A percentile compares a stretch with the other conserved stretches of the same genome.
Evolutionary conservation across 2,329 filamentous ascomycete species (phyloP).

Genomic region (Monosporascus sp.): DNA sequence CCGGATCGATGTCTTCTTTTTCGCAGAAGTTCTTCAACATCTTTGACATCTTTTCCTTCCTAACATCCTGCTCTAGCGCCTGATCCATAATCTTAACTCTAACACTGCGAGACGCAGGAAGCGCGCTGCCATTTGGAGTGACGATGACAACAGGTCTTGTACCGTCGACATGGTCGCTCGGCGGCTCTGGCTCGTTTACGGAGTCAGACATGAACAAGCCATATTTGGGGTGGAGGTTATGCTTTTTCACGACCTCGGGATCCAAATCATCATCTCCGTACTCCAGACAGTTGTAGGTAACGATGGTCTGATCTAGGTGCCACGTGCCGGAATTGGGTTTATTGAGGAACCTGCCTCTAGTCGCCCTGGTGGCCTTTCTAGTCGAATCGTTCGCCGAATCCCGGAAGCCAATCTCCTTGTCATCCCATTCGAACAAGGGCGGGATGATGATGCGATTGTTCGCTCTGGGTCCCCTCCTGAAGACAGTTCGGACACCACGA

Average conservation of each 20-base stretch:
- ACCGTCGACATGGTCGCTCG: constrained; percentile 36
- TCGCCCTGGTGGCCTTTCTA: constrained; percentile 46
- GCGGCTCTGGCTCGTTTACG: constrained; percentile 37
- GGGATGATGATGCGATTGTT: constrained; percentile 52
- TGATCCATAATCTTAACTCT: constrained; percentile 24
- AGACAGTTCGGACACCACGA: constrained; percentile 44
- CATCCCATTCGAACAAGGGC: constrained; percentile 40
- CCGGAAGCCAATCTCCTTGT: constrained; percentile 53
- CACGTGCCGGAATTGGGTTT: constrained; percentile 48
- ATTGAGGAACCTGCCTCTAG: constrained; percentile 48
- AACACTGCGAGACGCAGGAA: constrained; percentile 41
- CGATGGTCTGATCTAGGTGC: constrained; percentile 49
- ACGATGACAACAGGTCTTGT: constrained; percentile 45
- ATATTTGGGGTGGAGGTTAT: constrained; percentile 47
- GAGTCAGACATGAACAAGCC: constrained; percentile 47
- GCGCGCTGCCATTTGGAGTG: constrained; percentile 40
- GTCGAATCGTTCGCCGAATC: constrained; percentile 52
- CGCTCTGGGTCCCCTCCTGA: constrained; percentile 32
- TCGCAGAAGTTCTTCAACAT: constrained; percentile 17
- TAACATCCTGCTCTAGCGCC: constrained; percentile 16
- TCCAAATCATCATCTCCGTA: constrained; percentile 47
- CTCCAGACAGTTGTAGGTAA: constrained; percentile 46
- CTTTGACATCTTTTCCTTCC: constrained; percentile 12
- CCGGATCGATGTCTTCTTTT: constrained; percentile 14
- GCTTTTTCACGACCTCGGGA: constrained; percentile 41